phyloP scores from a whole-genome alignment of 768 basidiomycete genomes.

The Galerina sulciceps region DNA sequence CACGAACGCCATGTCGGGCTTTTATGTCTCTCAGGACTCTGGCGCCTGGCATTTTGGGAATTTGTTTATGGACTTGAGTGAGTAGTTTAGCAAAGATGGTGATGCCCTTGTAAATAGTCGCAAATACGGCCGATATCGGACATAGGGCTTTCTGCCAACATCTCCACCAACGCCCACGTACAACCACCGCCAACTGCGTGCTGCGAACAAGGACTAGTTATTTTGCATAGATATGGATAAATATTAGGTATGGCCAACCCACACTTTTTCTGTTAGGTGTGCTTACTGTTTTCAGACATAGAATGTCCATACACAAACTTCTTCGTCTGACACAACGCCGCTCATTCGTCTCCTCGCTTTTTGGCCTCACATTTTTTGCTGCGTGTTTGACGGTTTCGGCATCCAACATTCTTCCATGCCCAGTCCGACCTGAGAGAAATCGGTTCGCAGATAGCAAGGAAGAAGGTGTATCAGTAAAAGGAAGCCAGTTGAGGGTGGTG shows the following conservation, averaged over 20 bases:
- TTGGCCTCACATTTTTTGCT: constrained; percentile 80
- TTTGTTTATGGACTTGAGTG: neutral
- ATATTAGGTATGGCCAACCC: constrained; percentile 18
- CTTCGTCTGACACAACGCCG: constrained; percentile 71
- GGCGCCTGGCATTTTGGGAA: constrained; percentile 41
- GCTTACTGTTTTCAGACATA: constrained; percentile 31
- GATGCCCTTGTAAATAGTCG: constrained; percentile 22
- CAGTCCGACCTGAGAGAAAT: constrained; percentile 61
- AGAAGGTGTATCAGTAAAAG: constrained; percentile 24
- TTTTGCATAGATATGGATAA: constrained; percentile 28
- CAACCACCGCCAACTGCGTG: neutral
- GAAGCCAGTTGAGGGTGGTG: constrained; percentile 50
- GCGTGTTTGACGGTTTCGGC: constrained; percentile 81
- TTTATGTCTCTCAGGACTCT: constrained; percentile 78
- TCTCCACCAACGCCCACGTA: constrained; percentile 8
- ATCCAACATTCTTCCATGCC: constrained; percentile 80
- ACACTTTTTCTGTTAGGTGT: neutral
- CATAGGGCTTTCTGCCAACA: neutral
- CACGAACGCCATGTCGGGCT: constrained; percentile 69
- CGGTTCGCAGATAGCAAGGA: constrained; percentile 62
- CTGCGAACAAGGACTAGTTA: constrained; percentile 3
- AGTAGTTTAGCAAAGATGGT: neutral
- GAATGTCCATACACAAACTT: constrained; percentile 62
- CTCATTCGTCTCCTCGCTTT: constrained; percentile 76
- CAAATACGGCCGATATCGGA: constrained; percentile 45